A percentile compares a stretch with the other conserved stretches of the same genome.
Conservation (phyloP, 2,329 filamentous ascomycete genomes). For the Chaetomiaceae sp. region DNA sequence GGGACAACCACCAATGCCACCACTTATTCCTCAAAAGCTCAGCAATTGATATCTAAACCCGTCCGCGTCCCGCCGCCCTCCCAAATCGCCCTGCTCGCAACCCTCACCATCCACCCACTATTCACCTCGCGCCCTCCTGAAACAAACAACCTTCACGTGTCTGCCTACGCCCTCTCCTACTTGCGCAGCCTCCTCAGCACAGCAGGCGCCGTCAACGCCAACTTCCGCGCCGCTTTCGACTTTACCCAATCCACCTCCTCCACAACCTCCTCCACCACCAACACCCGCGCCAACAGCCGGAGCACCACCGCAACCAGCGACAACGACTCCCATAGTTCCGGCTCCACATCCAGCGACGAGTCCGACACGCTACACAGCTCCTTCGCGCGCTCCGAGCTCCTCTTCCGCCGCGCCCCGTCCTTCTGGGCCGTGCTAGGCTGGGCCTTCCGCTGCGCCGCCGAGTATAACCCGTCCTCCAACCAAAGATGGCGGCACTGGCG, state of each 20-base stretch:
- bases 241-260: slow-evolving; percentile 44
- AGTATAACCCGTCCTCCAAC: slow-evolving; percentile 43
- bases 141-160: slow-evolving; percentile 55
- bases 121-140: slow-evolving; percentile 70
- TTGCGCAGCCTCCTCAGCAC: slow-evolving; percentile 62
- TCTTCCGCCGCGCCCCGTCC: slow-evolving; percentile 75
- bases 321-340: slow-evolving; percentile 33
- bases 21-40: neutral
- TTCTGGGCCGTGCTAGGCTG: slow-evolving; percentile 89
- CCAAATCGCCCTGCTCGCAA: slow-evolving; percentile 73
- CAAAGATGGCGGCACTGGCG: slow-evolving; percentile 79
- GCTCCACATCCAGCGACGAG: slow-evolving; percentile 26
- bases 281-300: neutral
- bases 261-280: neutral
- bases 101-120: slow-evolving; percentile 74
- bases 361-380: slow-evolving; percentile 40
- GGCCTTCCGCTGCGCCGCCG: slow-evolving; percentile 84
- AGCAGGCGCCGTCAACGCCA: slow-evolving; percentile 66
- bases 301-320: neutral
- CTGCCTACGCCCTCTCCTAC: slow-evolving; percentile 64
- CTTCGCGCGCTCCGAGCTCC: slow-evolving; percentile 49
- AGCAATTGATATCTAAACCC: slow-evolving; percentile 31
- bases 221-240: slow-evolving; percentile 65
- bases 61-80: slow-evolving; percentile 64
- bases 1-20: slow-evolving; percentile 35